Conservation (phyloP, 2,329 filamentous ascomycete species). For the Colletotrichum cuscutae region DNA sequence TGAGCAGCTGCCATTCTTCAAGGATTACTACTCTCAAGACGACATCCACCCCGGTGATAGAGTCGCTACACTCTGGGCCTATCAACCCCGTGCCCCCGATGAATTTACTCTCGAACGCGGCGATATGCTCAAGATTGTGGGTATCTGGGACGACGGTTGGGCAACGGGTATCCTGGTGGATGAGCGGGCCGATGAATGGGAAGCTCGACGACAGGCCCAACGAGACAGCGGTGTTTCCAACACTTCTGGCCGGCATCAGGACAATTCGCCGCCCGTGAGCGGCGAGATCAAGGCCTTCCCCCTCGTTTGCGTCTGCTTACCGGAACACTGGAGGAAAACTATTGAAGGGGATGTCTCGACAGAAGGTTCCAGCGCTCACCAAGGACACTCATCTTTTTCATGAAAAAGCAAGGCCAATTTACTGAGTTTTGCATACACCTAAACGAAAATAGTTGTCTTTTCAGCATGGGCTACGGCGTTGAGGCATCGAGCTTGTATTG, state of each 20-base stretch:
- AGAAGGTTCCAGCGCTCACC: conserved; percentile 63
- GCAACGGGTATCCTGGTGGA: conserved; percentile 89
- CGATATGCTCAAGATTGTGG: conserved; percentile 97
- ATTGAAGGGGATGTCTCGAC: conserved; percentile 88
- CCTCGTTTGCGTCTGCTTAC: conserved; percentile 93
- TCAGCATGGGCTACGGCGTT: conserved; percentile 53
- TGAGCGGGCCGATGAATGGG: conserved; percentile 90
- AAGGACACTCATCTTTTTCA: conserved; percentile 41
- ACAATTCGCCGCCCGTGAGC: conserved; percentile 70
- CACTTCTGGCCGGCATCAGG: conserved; percentile 69
- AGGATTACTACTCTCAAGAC: conserved; percentile 98
- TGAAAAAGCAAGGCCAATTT: conserved; percentile 38
- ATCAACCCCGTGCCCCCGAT: conserved; percentile 91
- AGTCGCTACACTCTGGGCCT: conserved; percentile 94
- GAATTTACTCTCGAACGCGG: conserved; percentile 94
- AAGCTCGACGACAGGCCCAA: conserved; percentile 78
- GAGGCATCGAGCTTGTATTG: conserved; percentile 36
- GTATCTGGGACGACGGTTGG: conserved; percentile 99
- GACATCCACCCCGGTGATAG: conserved; percentile 93
- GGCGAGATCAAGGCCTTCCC: conserved; percentile 98
- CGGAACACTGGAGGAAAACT: conserved; percentile 96
- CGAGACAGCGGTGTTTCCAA: conserved; percentile 95
- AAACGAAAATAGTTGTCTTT: conserved; percentile 36
- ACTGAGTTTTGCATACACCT: conserved; percentile 38
- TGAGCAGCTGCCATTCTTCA: conserved; percentile 95